Percentiles rank a stretch among this genome's conserved stretches.
phyloP scores from a whole-genome alignment of 257 asterid species.

The Verbena officinalis region DNA sequence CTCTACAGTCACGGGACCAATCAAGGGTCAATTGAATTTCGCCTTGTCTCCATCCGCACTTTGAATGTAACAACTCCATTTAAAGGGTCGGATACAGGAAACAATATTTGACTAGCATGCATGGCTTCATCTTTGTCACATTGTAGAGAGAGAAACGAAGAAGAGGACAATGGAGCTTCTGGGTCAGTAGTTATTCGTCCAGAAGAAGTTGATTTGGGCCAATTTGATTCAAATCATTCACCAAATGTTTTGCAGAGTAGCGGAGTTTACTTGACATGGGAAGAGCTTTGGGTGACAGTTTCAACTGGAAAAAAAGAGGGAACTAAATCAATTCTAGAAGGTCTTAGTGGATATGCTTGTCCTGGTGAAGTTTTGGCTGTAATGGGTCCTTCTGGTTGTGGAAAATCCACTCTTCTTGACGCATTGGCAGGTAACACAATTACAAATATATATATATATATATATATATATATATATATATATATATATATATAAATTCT shows the following conservation, averaged over 20 bases:
- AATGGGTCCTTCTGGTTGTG: slow-evolving; percentile 58
- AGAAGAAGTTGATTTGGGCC: neutral
- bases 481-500: too few relatives aligned
- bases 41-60: slow-evolving; percentile 1
- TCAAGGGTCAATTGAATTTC: slow-evolving; percentile 16
- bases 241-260: neutral
- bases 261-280: slow-evolving; percentile 60
- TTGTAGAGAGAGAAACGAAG: neutral
- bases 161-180: neutral
- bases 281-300: slow-evolving; percentile 54
- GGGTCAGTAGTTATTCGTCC: neutral
- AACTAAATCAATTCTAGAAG: slow-evolving; percentile 34
- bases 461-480: too few relatives aligned
- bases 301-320: slow-evolving; percentile 29
- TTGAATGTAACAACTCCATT: slow-evolving; percentile 4
- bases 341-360: slow-evolving; percentile 41
- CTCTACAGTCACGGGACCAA: slow-evolving; percentile 28
- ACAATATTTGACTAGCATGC: slow-evolving; percentile 5
- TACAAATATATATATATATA: too few relatives aligned
- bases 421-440: slow-evolving; percentile 50
- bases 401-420: slow-evolving; percentile 50
- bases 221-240: neutral
- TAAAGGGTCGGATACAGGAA: neutral
- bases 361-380: slow-evolving; percentile 47
- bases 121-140: slow-evolving; percentile 22